Percentiles rank a stretch among this genome's conserved stretches.
Conservation (phyloP, 1,284 basidiomycete genomes). For the Trichosporon sp. region DNA sequence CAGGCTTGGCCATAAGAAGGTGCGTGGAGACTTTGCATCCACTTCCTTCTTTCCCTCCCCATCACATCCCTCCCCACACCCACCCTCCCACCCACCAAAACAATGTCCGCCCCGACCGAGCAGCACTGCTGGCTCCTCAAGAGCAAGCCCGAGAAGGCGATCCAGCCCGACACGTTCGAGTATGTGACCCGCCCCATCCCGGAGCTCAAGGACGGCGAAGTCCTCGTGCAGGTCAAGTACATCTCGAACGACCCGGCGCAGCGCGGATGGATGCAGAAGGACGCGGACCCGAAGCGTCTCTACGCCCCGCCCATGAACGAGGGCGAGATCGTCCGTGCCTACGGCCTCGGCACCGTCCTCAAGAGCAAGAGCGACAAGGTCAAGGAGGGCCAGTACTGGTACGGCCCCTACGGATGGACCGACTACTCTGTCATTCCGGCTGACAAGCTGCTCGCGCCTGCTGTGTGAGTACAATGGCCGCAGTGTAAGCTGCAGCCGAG, state of each 20-base stretch:
- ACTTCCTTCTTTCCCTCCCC: background rate
- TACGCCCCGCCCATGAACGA: conserved; percentile 38
- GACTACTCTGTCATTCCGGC: conserved; percentile 45
- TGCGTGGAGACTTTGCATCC: background rate
- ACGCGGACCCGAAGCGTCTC: conserved; percentile 36
- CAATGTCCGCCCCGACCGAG: conserved; percentile 32
- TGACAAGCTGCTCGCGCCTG: conserved; percentile 20
- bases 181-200: conserved; percentile 36
- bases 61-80: background rate
- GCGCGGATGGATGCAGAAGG: conserved; percentile 45
- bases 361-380: conserved; percentile 36
- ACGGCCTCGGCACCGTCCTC: conserved; percentile 39
- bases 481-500: too few species aligned
- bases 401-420: conserved; percentile 38
- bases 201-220: conserved; percentile 42
- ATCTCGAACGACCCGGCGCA: conserved; percentile 51
- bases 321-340: conserved; percentile 40
- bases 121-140: conserved; percentile 40
- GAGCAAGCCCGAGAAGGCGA: conserved; percentile 38
- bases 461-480: conserved; percentile 22
- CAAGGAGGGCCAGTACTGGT: conserved; percentile 42
- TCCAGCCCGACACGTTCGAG: conserved; percentile 40
- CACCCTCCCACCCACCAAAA: background rate
- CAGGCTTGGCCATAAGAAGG: too few species aligned
- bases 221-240: conserved; percentile 41